phyloP scores from a whole-genome alignment of 768 basidiomycete species.

The Xerocomus potaroensis region DNA sequence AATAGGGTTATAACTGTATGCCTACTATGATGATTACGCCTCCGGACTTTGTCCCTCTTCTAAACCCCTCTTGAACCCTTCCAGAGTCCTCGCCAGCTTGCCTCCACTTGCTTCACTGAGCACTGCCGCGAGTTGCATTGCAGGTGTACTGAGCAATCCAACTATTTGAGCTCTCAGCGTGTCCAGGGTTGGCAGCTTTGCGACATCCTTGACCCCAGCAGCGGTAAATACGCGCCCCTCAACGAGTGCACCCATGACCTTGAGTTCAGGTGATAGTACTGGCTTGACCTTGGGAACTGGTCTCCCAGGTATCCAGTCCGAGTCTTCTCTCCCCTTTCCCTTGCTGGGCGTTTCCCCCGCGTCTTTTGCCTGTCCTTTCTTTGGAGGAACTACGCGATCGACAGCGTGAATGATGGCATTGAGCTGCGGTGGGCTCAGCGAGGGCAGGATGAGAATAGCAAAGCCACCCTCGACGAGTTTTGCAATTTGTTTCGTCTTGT shows the following conservation, averaged over 20 bases:
- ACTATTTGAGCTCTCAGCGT: constrained; percentile 79
- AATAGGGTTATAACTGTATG: constrained; percentile 8
- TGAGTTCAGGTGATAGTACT: constrained; percentile 58
- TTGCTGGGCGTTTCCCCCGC: constrained; percentile 43
- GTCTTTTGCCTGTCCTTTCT: constrained; percentile 48
- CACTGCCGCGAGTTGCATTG: constrained; percentile 66
- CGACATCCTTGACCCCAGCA: constrained; percentile 55
- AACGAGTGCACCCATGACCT: constrained; percentile 72
- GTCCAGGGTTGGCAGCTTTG: constrained; percentile 73
- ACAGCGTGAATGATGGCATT: constrained; percentile 62
- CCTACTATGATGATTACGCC: constrained; percentile 16
- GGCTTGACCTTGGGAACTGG: constrained; percentile 58
- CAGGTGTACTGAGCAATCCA: constrained; percentile 74
- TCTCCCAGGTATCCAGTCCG: constrained; percentile 61
- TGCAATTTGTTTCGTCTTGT: constrained; percentile 49
- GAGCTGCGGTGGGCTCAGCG: constrained; percentile 70
- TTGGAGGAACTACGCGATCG: constrained; percentile 60
- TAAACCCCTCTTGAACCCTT: constrained; percentile 67
- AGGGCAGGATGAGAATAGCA: constrained; percentile 60
- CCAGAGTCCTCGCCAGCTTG: constrained; percentile 63
- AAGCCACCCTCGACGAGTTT: constrained; percentile 55
- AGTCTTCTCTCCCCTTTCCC: constrained; percentile 51
- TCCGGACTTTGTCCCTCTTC: constrained; percentile 42
- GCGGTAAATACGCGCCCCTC: constrained; percentile 69
- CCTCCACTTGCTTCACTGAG: constrained; percentile 68